These are phyloP conservation scores for Ophiosphaerella herpotricha DNA, from an alignment of 2,329 filamentous ascomycete genomes.

Conservation along the genomic window DNA sequence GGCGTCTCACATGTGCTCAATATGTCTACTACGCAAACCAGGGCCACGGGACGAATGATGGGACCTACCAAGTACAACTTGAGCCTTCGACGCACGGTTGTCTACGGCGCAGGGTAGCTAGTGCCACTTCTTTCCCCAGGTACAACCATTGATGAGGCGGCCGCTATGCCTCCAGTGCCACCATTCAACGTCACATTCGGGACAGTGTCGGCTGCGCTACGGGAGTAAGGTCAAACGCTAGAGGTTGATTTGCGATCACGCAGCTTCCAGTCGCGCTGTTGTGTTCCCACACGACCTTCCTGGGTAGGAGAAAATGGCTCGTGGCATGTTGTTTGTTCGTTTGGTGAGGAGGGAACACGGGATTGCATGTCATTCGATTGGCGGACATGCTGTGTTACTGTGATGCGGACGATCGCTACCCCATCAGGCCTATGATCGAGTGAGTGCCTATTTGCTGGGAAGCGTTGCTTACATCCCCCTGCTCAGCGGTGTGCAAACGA, in stretches of 20 bases:
- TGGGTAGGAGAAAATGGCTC: conserved; percentile 1
- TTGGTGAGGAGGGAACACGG: not conserved
- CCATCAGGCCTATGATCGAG: not conserved
- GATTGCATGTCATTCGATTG: not conserved
- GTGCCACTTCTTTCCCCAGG: not conserved
- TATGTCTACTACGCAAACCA: too few species aligned
- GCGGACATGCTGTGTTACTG: not conserved
- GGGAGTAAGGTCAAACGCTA: not conserved
- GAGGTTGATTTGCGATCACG: too few species aligned
- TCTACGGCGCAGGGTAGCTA: not conserved
- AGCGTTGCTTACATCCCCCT: too few species aligned
- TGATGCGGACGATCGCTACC: conserved; percentile 3
- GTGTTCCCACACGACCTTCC: not conserved
- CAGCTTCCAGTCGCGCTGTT: too few species aligned
- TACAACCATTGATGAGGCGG: conserved; percentile 11
- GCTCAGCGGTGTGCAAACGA: too few species aligned
- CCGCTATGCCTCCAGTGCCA: conserved; percentile 4
- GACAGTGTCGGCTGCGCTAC: conserved; percentile 16
- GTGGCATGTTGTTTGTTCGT: not conserved
- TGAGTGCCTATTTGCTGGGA: not conserved
- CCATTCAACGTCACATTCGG: conserved; percentile 8
- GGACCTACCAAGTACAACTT: not conserved
- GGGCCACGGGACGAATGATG: not conserved
- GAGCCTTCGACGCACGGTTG: not conserved
- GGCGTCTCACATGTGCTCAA: too few species aligned